Base-by-base conservation (phyloP, 2,329 filamentous ascomycete species). In the Penicillium nordicum region DNA sequence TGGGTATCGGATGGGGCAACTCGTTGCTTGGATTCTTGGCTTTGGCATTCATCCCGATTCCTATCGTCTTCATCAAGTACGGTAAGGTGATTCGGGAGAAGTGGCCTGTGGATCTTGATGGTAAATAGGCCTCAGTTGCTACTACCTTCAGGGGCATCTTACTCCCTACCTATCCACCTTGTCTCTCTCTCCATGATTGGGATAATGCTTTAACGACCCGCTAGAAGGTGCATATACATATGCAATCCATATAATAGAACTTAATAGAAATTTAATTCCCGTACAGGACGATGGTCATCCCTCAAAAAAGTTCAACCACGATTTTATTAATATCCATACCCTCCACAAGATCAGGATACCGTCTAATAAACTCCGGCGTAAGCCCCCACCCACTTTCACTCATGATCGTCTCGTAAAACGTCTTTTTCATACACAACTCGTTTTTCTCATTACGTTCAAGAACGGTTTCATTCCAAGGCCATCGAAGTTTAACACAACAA, bases 391-490 rank as follows among this genome's bases (percentile, higher is more conserved):
- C 63, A 27, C 53, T 52, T 23, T 61, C 63, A 3, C 44, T 60
- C 55, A 58, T 66, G 12, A 68, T 64, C 4, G 50, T 60, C 4
- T 66, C 53, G 43, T 47, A 58, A 29, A 68, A 69, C 1, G 34
- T 54, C 16, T 50, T 38, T 23, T 59, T 61, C 1, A 68, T 55
- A 7, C 50, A 46, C 32, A 69, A 30, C 10, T 61, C 60, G 38
- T 69, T 63, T 1, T 53, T 30, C 8, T 59, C 58, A 32, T 67
- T 50, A 2, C 66, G 58, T 40, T 65, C 65, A 14, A 68, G 58
- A 23, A 68, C 53, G 25, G 53, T 49, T 42, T 64, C 60, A 8
- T 62, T 63, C 66, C 65, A 66, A 30, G 67, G 67, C 66, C 64
- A 68, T 21, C 65, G 60, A 9, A 68, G 55, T 42, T 65, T 67